phyloP scores from a whole-genome alignment of 192 early-diverging fungal species.

The Gryganskiella cystojenkinii region DNA sequence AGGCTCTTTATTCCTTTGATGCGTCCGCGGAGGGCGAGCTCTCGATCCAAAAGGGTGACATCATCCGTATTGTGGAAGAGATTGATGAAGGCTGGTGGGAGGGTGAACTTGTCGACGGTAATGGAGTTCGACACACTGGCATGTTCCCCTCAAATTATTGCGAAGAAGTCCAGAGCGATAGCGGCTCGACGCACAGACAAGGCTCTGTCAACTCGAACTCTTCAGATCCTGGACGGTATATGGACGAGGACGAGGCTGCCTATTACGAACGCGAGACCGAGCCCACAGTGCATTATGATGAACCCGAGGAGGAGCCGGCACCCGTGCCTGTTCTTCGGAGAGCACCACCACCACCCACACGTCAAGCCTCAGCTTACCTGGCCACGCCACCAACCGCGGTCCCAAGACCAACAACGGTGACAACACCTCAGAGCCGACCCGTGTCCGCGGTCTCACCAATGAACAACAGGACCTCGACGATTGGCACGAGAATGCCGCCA shows the following conservation, averaged over 20 bases:
- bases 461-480: slow-evolving; percentile 27
- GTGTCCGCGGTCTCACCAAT: slow-evolving; percentile 9
- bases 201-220: slow-evolving; percentile 27
- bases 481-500: slow-evolving; percentile 51
- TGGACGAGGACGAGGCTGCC: slow-evolving; percentile 52
- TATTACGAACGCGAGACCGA: slow-evolving; percentile 48
- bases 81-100: slow-evolving; percentile 97
- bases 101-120: slow-evolving; percentile 79
- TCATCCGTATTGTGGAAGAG: slow-evolving; percentile 86
- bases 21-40: slow-evolving; percentile 85
- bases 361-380: slow-evolving; percentile 40
- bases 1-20: slow-evolving; percentile 84
- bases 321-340: slow-evolving; percentile 23
- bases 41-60: slow-evolving; percentile 83
- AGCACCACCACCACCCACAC: slow-evolving; percentile 48
- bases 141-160: slow-evolving; percentile 97
- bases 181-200: slow-evolving; percentile 40
- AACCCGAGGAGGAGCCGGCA: slow-evolving; percentile 32
- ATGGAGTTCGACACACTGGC: slow-evolving; percentile 69
- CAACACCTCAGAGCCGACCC: slow-evolving; percentile 23
- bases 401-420: slow-evolving; percentile 7
- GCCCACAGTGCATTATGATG: slow-evolving; percentile 38
- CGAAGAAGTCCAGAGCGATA: slow-evolving; percentile 62
- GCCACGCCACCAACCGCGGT: slow-evolving; percentile 1
- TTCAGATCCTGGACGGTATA: slow-evolving; percentile 43